A percentile compares a stretch with the other conserved stretches of the same genome.
phyloP scores from a whole-genome alignment of 306 rosid genomes.

The Vigna mungo region DNA sequence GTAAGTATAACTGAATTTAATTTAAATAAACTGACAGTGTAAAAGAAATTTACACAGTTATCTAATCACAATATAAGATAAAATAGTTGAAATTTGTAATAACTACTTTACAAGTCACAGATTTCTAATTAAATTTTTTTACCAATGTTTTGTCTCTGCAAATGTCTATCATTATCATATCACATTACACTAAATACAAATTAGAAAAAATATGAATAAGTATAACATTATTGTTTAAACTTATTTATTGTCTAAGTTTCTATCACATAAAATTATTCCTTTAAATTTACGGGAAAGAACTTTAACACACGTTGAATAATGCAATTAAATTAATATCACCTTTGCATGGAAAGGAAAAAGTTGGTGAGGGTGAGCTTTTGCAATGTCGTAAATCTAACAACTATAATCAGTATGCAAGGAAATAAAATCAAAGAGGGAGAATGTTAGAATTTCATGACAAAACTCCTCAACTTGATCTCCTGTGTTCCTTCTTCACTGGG shows the following conservation, averaged over 20 bases:
- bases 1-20: neutral
- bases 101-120: neutral
- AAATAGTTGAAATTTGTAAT: neutral
- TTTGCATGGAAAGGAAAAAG: no score
- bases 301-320: no score
- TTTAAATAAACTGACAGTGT: neutral
- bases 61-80: neutral
- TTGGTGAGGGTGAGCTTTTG: no score
- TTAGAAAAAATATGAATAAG: no score
- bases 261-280: no score
- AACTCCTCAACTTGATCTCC: slow-evolving; percentile 10
- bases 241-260: no score
- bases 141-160: no score
- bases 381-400: neutral
- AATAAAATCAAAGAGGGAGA: slow-evolving; percentile 10
- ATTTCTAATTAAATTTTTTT: neutral
- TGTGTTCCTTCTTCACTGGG: neutral
- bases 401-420: neutral
- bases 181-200: no score
- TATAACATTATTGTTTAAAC: no score
- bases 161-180: no score
- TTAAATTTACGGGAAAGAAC: no score
- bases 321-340: slow-evolving; percentile 7
- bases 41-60: neutral
- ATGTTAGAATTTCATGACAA: neutral